Base-by-base conservation (phyloP, 768 basidiomycete species). In the Clitopilus hobsonii region DNA sequence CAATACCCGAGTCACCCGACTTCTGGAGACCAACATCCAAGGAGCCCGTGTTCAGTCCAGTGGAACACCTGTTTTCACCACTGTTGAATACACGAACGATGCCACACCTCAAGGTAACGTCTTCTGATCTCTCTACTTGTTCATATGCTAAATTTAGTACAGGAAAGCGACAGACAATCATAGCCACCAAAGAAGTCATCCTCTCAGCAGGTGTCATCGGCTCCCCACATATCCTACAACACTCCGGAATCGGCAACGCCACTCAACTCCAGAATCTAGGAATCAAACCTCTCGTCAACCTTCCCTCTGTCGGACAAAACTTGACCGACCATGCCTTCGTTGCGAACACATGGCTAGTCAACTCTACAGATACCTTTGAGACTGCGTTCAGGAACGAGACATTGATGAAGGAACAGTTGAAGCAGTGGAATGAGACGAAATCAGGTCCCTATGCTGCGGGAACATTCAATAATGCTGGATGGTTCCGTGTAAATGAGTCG, bases 101-200 rank as follows among this genome's bases (percentile, higher is more conserved):
- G 18, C 50, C 29, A 49, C 24, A 26, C n/a, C 28, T 38, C 18
- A 24, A 11, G 50, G 54, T 51, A 30, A 5, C 18, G 6, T 20
- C 11, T 14, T 28, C 16, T 41, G 3, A 0, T 13, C 30, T 1
- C 24, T 10, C 6, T 28, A 51, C 18, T 13, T 38, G 27, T 18
- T 6, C 30, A 10, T 20, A 4, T 20, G n/a, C 41, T 45, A 20
- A 32, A 18, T 5, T 38, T 13, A 24, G 2, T 4, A 6, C 41
- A 60, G 59, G 52, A 14, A 56, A 54, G 13, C 56, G 52, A n/a
- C 54, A 24, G 10, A 52, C 24, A 7, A 26, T 71, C 16, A 63
- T 55, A 2, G 71, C 71, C 11, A 60, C 28, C 14, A 69, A 67
- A 20, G 70, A 71, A 56, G 63, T 72, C n/a, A 67, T 72, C 27